These are phyloP conservation scores for Prunus yedoensis DNA, from an alignment of 331 rosid genomes.

Conservation along the genomic window DNA sequence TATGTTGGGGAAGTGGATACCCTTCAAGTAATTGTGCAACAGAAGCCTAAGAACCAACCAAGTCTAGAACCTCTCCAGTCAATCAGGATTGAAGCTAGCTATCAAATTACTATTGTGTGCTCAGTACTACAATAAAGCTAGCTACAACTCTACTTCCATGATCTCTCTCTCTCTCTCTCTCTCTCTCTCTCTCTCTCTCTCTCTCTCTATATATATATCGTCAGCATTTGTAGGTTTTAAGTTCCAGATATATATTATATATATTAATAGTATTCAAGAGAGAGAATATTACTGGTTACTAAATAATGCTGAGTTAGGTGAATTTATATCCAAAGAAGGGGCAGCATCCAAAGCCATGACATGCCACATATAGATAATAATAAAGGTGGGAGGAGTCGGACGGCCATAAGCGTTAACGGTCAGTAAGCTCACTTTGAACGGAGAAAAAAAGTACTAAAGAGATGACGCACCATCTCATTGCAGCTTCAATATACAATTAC, in stretches of 20 bases:
- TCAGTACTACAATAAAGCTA: background rate
- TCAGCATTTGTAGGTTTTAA: too few species aligned
- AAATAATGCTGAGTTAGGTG: constrained; percentile 16
- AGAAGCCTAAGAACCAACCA: background rate
- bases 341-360: constrained; percentile 13
- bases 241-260: too few species aligned
- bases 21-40: background rate
- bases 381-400: constrained; percentile 21
- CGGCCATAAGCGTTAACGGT: constrained; percentile 34
- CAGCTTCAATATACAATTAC: constrained; percentile 27
- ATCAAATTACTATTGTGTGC: background rate
- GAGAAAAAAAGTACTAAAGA: constrained; percentile 23
- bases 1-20: background rate
- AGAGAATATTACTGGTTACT: too few species aligned
- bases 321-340: constrained; percentile 44
- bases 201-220: too few species aligned
- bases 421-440: constrained; percentile 32
- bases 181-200: too few species aligned
- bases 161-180: too few species aligned
- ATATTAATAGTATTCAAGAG: too few species aligned
- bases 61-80: background rate
- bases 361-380: constrained; percentile 34
- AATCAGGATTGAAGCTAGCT: background rate
- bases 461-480: constrained; percentile 35
- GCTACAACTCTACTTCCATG: background rate